Evolutionary conservation across 1,284 basidiomycete genomes (phyloP).

Genomic region (Cryptococcus jaspeensis): DNA sequence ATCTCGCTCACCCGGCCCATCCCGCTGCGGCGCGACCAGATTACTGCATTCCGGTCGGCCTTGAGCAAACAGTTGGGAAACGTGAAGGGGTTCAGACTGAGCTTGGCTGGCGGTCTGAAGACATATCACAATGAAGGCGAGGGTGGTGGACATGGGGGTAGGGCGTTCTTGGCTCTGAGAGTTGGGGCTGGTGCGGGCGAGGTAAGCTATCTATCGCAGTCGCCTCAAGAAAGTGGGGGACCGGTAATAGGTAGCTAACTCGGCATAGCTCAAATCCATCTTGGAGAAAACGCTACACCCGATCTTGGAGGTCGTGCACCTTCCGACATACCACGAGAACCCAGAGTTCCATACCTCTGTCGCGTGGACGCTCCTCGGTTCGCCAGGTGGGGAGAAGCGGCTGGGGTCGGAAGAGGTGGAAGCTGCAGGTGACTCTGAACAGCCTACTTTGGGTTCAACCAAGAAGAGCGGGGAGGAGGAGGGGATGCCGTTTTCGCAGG

Average conservation of each 20-base stretch:
- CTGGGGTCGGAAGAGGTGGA: background rate
- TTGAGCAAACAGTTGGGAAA: background rate
- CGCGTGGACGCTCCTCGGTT: slow-evolving; percentile 39
- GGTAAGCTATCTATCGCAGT: slow-evolving; percentile 18
- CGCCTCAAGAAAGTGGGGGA: background rate
- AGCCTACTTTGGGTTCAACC: background rate
- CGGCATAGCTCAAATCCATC: slow-evolving; percentile 24
- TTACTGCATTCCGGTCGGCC: slow-evolving; percentile 1
- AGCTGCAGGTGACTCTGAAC: background rate
- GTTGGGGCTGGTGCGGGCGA: slow-evolving; percentile 41
- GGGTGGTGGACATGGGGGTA: slow-evolving; percentile 25
- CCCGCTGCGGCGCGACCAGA: slow-evolving; percentile 41
- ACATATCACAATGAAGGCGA: slow-evolving; percentile 36
- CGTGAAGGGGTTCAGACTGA: slow-evolving; percentile 19
- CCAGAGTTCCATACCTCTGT: slow-evolving; percentile 50
- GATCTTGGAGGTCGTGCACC: slow-evolving; percentile 30
- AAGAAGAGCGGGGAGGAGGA: background rate
- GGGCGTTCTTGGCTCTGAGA: slow-evolving; percentile 46
- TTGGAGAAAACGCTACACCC: slow-evolving; percentile 33
- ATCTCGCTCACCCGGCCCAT: slow-evolving; percentile 49
- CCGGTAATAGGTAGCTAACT: background rate
- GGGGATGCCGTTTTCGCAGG: slow-evolving; percentile 15
- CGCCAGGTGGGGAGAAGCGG: background rate
- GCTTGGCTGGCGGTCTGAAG: slow-evolving; percentile 25
- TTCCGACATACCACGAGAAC: slow-evolving; percentile 42